phyloP scores from a whole-genome alignment of 176 grass and related monocot species.

The Triticum monococcum region DNA sequence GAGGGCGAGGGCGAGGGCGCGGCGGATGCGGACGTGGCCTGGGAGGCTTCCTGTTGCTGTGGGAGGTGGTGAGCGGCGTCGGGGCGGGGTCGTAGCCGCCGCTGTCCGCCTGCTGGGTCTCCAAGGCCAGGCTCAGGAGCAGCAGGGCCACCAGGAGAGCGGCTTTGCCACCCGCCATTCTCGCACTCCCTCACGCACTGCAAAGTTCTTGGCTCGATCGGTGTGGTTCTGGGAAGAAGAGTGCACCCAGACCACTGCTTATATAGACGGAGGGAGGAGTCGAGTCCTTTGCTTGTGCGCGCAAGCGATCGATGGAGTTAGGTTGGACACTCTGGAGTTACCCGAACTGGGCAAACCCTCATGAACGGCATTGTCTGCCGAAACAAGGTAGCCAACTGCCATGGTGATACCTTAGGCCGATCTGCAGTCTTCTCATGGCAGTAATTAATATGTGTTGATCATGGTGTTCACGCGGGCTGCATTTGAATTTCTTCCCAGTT shows the following conservation, averaged over 20 bases:
- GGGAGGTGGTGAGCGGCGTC: not conserved
- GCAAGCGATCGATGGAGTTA: not conserved
- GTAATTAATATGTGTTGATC: too few species aligned
- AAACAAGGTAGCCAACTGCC: too few species aligned
- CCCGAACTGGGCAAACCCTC: not conserved
- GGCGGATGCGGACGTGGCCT: not conserved
- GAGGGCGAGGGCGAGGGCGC: not conserved
- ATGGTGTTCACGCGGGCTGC: too few species aligned
- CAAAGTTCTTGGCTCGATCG: not conserved
- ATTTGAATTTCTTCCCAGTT: too few species aligned
- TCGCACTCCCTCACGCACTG: not conserved
- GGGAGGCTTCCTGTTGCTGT: conserved; percentile 32
- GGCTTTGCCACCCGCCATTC: conserved; percentile 33
- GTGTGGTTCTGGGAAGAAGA: not conserved
- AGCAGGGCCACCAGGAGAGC: conserved; percentile 48
- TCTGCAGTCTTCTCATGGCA: too few species aligned
- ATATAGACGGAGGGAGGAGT: not conserved
- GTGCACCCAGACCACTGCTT: not conserved
- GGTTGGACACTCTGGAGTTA: too few species aligned
- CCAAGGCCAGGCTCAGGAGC: conserved; percentile 48
- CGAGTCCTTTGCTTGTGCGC: not conserved
- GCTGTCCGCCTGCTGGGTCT: conserved; percentile 24
- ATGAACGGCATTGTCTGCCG: not conserved
- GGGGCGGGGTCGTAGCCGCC: not conserved
- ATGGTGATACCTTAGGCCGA: too few species aligned